A percentile compares a stretch with the other conserved stretches of the same genome.
These are phyloP conservation scores for Pseudogymnoascus sp. DNA, from an alignment of 2,329 filamentous ascomycete genomes.

Conservation along the genomic window DNA sequence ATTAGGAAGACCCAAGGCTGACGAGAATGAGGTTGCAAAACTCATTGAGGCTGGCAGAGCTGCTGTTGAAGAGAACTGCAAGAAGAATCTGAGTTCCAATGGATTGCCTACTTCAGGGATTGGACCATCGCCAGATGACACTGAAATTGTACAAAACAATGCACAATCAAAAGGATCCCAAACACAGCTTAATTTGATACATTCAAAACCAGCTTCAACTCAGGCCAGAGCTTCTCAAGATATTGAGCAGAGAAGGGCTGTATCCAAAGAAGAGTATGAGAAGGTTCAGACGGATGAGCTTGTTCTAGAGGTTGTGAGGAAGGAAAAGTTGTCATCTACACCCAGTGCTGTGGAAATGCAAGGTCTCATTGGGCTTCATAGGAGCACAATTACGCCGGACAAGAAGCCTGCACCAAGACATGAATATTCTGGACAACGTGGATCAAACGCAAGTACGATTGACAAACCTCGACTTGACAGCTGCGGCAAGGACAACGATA, in stretches of 20 bases:
- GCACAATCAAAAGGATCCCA: not conserved
- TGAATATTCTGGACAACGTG: not conserved
- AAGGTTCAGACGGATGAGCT: slow-evolving; percentile 18
- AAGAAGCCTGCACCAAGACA: slow-evolving; percentile 15
- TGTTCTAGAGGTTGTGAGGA: slow-evolving; percentile 19
- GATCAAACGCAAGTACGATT: not conserved
- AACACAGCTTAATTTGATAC: not conserved
- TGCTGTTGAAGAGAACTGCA: not conserved
- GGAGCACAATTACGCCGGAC: slow-evolving; percentile 26
- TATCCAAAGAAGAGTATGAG: not conserved
- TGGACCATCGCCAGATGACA: not conserved
- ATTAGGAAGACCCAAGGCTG: not conserved
- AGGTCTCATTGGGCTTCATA: slow-evolving; percentile 23
- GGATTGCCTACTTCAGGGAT: not conserved
- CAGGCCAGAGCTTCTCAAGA: slow-evolving; percentile 10
- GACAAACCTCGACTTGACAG: slow-evolving; percentile 14
- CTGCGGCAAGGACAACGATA: slow-evolving; percentile 21
- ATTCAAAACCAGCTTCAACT: slow-evolving; percentile 24
- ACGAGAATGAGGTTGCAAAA: not conserved
- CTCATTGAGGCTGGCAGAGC: not conserved
- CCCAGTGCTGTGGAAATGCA: slow-evolving; percentile 16
- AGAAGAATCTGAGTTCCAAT: not conserved
- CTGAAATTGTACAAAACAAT: not conserved
- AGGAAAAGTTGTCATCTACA: not conserved
- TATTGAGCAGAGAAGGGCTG: slow-evolving; percentile 13